Evolutionary conservation across 176 grass and related monocot species (phyloP), one percentile per base, ranked within the genome.

Genomic region (Carex littledalei): DNA sequence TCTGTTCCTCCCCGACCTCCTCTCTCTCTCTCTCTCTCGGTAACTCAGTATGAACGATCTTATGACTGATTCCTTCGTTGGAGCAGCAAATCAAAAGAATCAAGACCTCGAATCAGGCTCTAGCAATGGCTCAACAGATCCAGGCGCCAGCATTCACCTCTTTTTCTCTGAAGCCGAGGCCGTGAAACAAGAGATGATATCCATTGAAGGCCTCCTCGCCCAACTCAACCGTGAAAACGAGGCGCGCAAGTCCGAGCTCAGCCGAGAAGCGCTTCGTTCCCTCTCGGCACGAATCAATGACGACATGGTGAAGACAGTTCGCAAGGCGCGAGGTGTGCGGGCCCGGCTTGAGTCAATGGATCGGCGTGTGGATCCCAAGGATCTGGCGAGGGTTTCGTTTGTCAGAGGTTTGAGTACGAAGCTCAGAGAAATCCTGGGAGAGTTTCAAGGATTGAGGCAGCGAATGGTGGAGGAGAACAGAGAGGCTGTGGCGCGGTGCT

Each of bases 401-500:
- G 85, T 67, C 41, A 65, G 59, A 50, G 57, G 71, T 12, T 56
- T 86, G 57, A 78, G 76, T 26, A 3, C 17, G 43, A 86, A 86
- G 49, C 75, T 81, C 18, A 70, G 63, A n/a, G 76, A 86, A 17
- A 50, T 86, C 3, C 68, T 86, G 11, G 21, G 50, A 16, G 35
- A 68, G 37, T 80, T 86, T 68, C 85, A 86, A 39, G 85, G 62
- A 2, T 54, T 86, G 85, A 49, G 85, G 61, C 37, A 66, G 34
- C 73, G 73, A 43, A 86, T 86, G 85, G 61, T 67, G 45, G 85
- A 78, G 60, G 85, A 86, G 20, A 63, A 79, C 45, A 79, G 75
- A 67, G 85, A 78, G 63, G 85, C 75, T 35, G 85, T 86, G 8
- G 34, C 15, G 8, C 37, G 85, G 20, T 86, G 85, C 53, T 86